phyloP scores from a whole-genome alignment of 148 eudicot genomes.

The Fallopia convolvulus region DNA sequence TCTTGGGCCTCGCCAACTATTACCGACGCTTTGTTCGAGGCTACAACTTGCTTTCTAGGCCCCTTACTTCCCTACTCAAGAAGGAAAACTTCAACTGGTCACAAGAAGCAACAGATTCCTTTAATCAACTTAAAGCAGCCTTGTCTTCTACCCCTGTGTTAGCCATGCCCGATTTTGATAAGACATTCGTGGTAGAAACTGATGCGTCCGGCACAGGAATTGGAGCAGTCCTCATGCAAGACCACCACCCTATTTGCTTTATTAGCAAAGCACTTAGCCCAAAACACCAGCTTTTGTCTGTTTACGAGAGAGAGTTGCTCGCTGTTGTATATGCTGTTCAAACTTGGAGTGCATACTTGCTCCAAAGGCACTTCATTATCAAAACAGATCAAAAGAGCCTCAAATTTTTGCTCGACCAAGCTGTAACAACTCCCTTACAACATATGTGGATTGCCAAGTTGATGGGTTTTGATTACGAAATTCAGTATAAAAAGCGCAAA shows the following conservation, averaged over 20 bases:
- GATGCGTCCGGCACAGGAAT: neutral
- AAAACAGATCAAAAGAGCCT: too few relatives aligned
- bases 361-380: too few relatives aligned
- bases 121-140: neutral
- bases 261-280: neutral
- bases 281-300: neutral
- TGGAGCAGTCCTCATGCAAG: neutral
- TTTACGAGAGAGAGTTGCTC: constrained; percentile 5
- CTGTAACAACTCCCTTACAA: too few relatives aligned
- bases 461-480: too few relatives aligned
- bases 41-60: neutral
- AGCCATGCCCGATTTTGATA: neutral
- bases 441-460: too few relatives aligned
- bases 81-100: neutral
- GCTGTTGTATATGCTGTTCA: neutral
- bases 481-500: too few relatives aligned
- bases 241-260: neutral
- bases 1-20: neutral
- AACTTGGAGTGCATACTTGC: neutral
- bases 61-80: neutral
- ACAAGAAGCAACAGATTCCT: neutral
- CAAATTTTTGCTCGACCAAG: too few relatives aligned
- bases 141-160: neutral
- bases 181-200: neutral
- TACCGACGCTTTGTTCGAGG: neutral